These are phyloP conservation scores for Carpinus viminea DNA, from an alignment of 306 rosid genomes.

Conservation along the genomic window DNA sequence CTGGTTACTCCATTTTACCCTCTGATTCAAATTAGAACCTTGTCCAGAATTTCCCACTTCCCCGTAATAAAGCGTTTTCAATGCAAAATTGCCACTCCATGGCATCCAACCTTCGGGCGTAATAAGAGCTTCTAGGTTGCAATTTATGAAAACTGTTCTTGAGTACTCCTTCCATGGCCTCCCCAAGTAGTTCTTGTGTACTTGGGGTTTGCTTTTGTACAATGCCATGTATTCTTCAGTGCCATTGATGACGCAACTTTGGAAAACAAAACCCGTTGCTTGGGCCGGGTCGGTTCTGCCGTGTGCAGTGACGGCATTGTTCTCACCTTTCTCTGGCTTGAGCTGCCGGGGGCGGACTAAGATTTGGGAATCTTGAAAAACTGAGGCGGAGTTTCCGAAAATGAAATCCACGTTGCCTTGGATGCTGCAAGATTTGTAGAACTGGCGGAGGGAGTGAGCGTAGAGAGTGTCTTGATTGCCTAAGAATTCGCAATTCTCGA, in stretches of 20 bases:
- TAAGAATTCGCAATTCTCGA: slow-evolving; percentile 68
- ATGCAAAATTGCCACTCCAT: slow-evolving; percentile 63
- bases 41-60: slow-evolving; percentile 60
- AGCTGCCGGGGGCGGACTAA: slow-evolving; percentile 57
- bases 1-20: slow-evolving; percentile 68
- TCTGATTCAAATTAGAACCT: slow-evolving; percentile 43
- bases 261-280: slow-evolving; percentile 76
- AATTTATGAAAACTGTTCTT: slow-evolving; percentile 61
- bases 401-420: slow-evolving; percentile 85
- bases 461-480: slow-evolving; percentile 94
- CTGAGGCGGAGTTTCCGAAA: slow-evolving; percentile 78
- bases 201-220: slow-evolving; percentile 61
- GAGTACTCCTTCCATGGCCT: slow-evolving; percentile 96
- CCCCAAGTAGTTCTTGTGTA: slow-evolving; percentile 81
- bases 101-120: slow-evolving; percentile 71
- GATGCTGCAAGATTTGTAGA: slow-evolving; percentile 74
- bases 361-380: slow-evolving; percentile 67
- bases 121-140: slow-evolving; percentile 50
- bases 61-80: slow-evolving; percentile 77
- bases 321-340: slow-evolving; percentile 61
- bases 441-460: slow-evolving; percentile 80
- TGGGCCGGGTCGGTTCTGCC: slow-evolving; percentile 87
- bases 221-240: slow-evolving; percentile 65
- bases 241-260: slow-evolving; percentile 68
- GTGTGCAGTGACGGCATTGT: slow-evolving; percentile 71